Evolutionary conservation across 352 stramenopile species (phyloP), one percentile per base, ranked within the genome.

Genomic region (Halophytophthora batemanensis): DNA sequence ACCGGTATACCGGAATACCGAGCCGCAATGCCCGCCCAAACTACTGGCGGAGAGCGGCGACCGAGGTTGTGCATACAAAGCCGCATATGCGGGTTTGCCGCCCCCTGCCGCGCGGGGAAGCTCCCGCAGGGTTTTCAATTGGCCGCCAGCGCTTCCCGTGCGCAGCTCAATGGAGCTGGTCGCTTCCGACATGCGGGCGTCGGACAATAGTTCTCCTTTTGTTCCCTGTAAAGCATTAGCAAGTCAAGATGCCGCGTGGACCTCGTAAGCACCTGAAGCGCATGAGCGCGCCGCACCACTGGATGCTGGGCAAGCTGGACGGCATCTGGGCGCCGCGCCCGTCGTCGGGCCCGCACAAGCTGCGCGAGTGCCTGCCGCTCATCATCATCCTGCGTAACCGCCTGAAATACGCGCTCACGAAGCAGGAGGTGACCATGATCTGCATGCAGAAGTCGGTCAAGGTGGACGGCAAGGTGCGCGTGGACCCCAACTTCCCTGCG

Each of bases 381-480:
- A 82, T 96, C 58, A 95, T 99, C 60, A 98, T 99, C 68, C 88
- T 99, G 54, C 95, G 97, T 66, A 98, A 99, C 76, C 92, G 96
- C 55, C 91, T 99, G 17, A 99, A 99, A 82, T 99, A 99, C 77
- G 97, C 97, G 29, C 79, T 99, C 14, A 99, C 94, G 61, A 97
- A 96, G 76, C 93, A 98, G 75, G 97, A 99, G 77, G 96, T 97
- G 45, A 97, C 95, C 44, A 96, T 98, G 85, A 99, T 99, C 74
- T 99, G 95, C 86, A 98, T 99, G 88, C 92, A 99, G 74, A 98
- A 98, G 82, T 94, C 95, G 54, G 87, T 99, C 72, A 98, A 99
- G 86, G 95, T 99, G 41, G 92, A 98, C 70, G 91, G 93, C 68
- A 97, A 97, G 69, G 68, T 98, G 45, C 92, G 97, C 49, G 98